Conservation (phyloP, 768 basidiomycete genomes). For the Epithele typhae region DNA sequence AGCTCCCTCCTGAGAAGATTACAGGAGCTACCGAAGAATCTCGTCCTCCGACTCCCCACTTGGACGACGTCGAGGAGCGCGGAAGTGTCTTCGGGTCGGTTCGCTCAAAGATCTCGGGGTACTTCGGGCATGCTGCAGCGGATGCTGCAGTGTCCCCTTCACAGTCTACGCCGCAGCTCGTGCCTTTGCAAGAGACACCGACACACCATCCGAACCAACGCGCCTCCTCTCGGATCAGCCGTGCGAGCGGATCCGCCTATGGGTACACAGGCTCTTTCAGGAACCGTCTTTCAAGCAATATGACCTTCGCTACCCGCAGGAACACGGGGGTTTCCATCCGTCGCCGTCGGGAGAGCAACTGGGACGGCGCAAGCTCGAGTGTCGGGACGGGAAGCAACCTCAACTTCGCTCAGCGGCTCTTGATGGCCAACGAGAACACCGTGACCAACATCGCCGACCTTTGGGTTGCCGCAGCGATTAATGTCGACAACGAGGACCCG, state of each 20-base stretch:
- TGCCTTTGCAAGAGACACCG: slow-evolving; percentile 43
- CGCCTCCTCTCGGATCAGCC: slow-evolving; percentile 52
- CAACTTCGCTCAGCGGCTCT: slow-evolving; percentile 82
- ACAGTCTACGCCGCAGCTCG: slow-evolving; percentile 32
- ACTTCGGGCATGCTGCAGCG: slow-evolving; percentile 47
- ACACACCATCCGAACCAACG: slow-evolving; percentile 24
- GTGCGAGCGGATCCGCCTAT: slow-evolving; percentile 74
- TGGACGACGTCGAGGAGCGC: slow-evolving; percentile 32
- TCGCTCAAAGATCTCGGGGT: slow-evolving; percentile 50
- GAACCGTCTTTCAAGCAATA: slow-evolving; percentile 44
- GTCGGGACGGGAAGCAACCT: slow-evolving; percentile 48
- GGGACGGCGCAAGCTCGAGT: slow-evolving; percentile 39
- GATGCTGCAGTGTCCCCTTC: slow-evolving; percentile 26
- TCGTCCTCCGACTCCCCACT: slow-evolving; percentile 39
- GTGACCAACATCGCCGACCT: slow-evolving; percentile 94
- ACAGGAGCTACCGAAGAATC: slow-evolving; percentile 65
- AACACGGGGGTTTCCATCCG: slow-evolving; percentile 52
- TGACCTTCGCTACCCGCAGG: slow-evolving; percentile 31
- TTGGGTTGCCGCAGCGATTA: slow-evolving; percentile 97
- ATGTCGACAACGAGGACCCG: slow-evolving; percentile 86
- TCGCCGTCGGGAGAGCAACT: slow-evolving; percentile 43
- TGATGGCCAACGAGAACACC: slow-evolving; percentile 93
- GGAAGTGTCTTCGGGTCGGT: slow-evolving; percentile 29
- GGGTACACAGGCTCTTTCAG: slow-evolving; percentile 63
- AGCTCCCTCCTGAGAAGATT: slow-evolving; percentile 74